phyloP scores from a whole-genome alignment of 1,284 basidiomycete genomes.

The Spongispora temasekensis region DNA sequence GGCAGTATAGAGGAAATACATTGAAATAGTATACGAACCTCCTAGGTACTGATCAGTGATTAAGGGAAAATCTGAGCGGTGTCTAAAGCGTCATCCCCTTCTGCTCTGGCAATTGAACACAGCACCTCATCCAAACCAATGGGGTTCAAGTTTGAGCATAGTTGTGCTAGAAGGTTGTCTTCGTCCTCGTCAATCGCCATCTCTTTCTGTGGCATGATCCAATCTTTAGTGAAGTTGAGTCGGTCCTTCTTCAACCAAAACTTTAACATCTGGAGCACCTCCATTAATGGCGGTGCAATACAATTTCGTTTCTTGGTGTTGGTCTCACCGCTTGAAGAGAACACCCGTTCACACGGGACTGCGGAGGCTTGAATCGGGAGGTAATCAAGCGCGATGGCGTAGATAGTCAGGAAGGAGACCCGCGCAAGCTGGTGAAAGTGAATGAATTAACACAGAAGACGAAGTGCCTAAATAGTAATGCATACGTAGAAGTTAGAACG shows the following conservation, averaged over 20 bases:
- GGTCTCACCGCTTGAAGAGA: slow-evolving; percentile 5
- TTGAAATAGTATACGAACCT: too few species aligned
- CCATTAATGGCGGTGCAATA: background rate
- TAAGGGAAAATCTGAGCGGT: too few species aligned
- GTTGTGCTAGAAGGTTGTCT: too few species aligned
- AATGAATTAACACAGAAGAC: too few species aligned
- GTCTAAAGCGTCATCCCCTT: too few species aligned
- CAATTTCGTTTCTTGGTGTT: background rate
- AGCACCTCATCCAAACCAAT: too few species aligned
- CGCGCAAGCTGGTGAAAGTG: background rate
- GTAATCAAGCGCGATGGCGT: background rate
- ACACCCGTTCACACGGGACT: background rate
- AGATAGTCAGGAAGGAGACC: background rate
- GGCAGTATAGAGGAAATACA: too few species aligned
- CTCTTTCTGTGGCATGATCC: background rate
- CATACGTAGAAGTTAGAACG: too few species aligned
- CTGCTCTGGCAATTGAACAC: too few species aligned
- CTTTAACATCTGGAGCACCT: slow-evolving; percentile 1
- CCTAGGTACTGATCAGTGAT: too few species aligned
- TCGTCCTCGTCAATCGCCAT: background rate
- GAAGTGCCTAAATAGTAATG: too few species aligned
- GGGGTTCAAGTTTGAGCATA: too few species aligned
- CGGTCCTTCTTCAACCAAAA: background rate
- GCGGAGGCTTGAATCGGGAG: slow-evolving; percentile 3
- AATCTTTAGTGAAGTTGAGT: background rate